These are phyloP conservation scores for Colletotrichum tabaci DNA, from an alignment of 2,329 filamentous ascomycete species.

Conservation along the genomic window DNA sequence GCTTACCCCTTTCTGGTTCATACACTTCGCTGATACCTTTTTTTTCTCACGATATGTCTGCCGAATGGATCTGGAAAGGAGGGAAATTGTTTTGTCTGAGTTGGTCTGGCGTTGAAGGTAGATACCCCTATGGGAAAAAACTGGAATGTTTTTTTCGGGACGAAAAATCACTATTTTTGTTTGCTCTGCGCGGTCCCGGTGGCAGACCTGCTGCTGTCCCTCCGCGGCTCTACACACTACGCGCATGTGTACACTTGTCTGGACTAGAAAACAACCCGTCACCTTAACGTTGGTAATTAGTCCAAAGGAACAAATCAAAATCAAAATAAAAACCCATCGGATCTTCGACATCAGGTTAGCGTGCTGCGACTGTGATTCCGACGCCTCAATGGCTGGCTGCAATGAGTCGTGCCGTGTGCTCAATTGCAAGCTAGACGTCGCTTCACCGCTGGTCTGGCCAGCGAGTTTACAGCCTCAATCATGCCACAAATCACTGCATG, in stretches of 20 bases:
- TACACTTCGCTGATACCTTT: neutral
- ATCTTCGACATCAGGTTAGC: neutral
- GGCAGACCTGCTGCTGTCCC: neutral
- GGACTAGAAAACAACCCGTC: conserved; percentile 7
- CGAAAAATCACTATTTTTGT: neutral
- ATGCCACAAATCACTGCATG: neutral
- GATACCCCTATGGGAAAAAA: conserved; percentile 35
- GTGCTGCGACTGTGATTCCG: neutral
- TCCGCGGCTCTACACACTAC: too few relatives aligned
- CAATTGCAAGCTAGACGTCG: neutral
- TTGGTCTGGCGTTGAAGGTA: conserved; percentile 34
- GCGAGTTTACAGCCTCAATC: neutral
- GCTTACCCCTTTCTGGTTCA: neutral
- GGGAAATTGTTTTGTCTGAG: conserved; percentile 25
- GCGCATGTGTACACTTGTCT: conserved; percentile 20
- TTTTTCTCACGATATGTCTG: neutral
- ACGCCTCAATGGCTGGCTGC: neutral
- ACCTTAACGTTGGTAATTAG: neutral
- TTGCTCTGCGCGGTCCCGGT: neutral
- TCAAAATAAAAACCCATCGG: too few relatives aligned
- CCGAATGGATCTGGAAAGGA: neutral
- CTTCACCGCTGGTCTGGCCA: neutral
- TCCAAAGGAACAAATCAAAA: neutral
- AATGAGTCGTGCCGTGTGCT: neutral
- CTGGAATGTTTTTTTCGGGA: conserved; percentile 25